Conservation (phyloP, 768 basidiomycete species). For the Multifurca ochricompacta region DNA sequence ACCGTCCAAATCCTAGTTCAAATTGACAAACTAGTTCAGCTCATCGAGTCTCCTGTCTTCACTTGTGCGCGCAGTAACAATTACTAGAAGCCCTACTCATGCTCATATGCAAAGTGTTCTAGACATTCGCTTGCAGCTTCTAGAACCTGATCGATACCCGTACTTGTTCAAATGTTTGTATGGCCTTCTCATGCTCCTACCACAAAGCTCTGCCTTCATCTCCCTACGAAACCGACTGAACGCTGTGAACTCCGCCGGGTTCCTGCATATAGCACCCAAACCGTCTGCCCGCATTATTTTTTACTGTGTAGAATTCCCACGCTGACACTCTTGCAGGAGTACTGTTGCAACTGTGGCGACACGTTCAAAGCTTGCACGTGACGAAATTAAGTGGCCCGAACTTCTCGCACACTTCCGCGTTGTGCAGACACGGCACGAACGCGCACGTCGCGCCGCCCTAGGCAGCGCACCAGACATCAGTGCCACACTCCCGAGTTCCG, state of each 20-base stretch:
- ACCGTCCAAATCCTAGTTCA: slow-evolving; percentile 93
- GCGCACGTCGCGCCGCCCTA: slow-evolving; percentile 70
- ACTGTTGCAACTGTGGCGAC: slow-evolving; percentile 34
- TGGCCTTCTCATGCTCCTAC: slow-evolving; percentile 92
- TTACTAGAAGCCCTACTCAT: not conserved
- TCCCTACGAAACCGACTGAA: slow-evolving; percentile 90
- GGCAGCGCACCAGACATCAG: slow-evolving; percentile 44
- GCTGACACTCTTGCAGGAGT: slow-evolving; percentile 10
- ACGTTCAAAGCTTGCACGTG: slow-evolving; percentile 71
- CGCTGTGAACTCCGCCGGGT: slow-evolving; percentile 92
- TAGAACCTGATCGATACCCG: slow-evolving; percentile 95
- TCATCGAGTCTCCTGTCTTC: slow-evolving; percentile 97
- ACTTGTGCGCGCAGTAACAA: slow-evolving; percentile 58
- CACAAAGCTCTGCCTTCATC: slow-evolving; percentile 94
- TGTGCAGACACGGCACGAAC: slow-evolving; percentile 88
- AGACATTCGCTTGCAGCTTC: slow-evolving; percentile 86
- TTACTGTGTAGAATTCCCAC: not conserved
- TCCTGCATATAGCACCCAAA: slow-evolving; percentile 83
- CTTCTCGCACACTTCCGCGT: slow-evolving; percentile 85
- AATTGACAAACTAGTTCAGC: slow-evolving; percentile 94
- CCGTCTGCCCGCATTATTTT: slow-evolving; percentile 41
- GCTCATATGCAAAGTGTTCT: slow-evolving; percentile 4
- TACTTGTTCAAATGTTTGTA: slow-evolving; percentile 97
- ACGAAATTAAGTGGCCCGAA: slow-evolving; percentile 97
- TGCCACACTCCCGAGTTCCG: slow-evolving; percentile 38